Percentiles rank a stretch among this genome's conserved stretches.
Conservation (phyloP, 768 basidiomycete species). For the Suillus tomentosus region DNA sequence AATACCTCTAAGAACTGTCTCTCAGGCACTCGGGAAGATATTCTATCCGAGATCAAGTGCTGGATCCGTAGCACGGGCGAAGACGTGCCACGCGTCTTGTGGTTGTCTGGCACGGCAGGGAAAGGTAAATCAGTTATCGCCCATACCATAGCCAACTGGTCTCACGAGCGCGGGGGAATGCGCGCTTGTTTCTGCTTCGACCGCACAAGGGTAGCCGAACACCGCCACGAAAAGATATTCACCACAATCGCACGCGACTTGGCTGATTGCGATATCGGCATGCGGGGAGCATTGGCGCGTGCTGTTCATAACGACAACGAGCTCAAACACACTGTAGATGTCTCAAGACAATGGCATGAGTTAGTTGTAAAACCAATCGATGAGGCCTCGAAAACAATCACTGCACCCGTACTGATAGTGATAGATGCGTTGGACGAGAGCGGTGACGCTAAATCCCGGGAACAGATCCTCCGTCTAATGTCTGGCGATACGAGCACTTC, state of each 20-base stretch:
- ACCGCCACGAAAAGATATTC: constrained; percentile 5
- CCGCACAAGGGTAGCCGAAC: constrained; percentile 8
- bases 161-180: constrained; percentile 16
- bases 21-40: constrained; percentile 13
- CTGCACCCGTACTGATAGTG: constrained; percentile 24
- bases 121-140: constrained; percentile 25
- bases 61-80: constrained; percentile 15
- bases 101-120: constrained; percentile 16
- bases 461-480: constrained; percentile 18
- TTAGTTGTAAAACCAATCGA: constrained; percentile 19
- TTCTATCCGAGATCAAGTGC: constrained; percentile 18
- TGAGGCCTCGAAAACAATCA: constrained; percentile 6
- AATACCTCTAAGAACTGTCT: constrained; percentile 15
- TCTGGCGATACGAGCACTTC: background rate
- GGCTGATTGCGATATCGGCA: background rate
- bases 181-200: constrained; percentile 22
- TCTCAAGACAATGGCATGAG: constrained; percentile 19
- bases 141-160: constrained; percentile 18
- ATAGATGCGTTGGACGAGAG: constrained; percentile 28
- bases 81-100: constrained; percentile 13
- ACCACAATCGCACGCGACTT: constrained; percentile 1
- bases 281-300: background rate
- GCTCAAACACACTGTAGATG: background rate
- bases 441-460: constrained; percentile 10
- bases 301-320: background rate